Conservation (phyloP, 495 filamentous ascomycete species). For the Staphylotrichum longicolle region DNA sequence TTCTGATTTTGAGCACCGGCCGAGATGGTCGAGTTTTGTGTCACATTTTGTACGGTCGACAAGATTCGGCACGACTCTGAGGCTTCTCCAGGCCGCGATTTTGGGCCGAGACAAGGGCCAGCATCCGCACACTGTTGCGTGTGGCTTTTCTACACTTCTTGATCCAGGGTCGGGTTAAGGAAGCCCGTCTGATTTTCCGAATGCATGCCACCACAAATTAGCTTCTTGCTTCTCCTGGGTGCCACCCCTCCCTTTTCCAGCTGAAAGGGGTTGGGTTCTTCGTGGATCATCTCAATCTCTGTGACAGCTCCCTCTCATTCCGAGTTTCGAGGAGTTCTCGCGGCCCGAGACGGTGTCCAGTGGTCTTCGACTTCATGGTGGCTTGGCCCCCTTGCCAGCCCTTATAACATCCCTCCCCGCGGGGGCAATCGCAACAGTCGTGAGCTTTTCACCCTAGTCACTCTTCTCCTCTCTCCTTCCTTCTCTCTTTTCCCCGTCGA, state of each 20-base stretch:
- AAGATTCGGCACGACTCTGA: neutral
- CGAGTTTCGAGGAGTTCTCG: neutral
- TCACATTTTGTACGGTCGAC: neutral
- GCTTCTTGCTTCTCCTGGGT: too few relatives aligned
- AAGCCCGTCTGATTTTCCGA: neutral
- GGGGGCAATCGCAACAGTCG: neutral
- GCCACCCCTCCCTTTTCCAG: neutral
- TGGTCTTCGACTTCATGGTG: neutral
- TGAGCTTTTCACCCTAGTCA: neutral
- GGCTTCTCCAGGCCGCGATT: neutral
- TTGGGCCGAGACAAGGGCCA: neutral
- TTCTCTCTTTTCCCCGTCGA: neutral
- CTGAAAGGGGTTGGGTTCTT: neutral
- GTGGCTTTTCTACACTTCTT: neutral
- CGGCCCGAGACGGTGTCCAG: neutral
- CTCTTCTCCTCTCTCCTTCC: neutral
- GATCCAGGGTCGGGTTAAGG: neutral
- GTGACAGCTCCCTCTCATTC: neutral
- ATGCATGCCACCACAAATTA: neutral
- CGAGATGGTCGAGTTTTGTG: neutral
- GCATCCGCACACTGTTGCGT: neutral
- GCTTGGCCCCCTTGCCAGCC: neutral
- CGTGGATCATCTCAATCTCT: neutral
- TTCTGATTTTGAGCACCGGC: neutral
- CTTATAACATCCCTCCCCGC: neutral